Base-by-base conservation (phyloP, 768 basidiomycete species). In the Austroboletus festivus region DNA sequence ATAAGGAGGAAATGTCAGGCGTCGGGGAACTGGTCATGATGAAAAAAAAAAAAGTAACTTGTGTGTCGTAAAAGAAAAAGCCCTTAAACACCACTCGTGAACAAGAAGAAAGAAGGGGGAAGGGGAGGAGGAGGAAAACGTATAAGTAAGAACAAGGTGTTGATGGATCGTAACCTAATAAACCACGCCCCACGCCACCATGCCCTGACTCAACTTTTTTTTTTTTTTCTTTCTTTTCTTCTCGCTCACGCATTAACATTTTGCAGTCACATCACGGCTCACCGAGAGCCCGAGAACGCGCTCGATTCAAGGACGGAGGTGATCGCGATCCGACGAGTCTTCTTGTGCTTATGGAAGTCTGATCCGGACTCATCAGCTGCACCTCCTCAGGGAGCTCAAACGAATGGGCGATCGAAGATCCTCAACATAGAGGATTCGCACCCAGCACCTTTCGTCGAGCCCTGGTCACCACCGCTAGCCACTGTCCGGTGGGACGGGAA, bases 11-110 rank as follows among this genome's bases (percentile, higher is more conserved):
- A 59, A 92, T 80, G 73, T 90, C 87, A 55, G 89, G 88, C 34
- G 77, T 71, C 26, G 88, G 83, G 58, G 87, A 81, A 65, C 72
- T 83, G 61, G 86, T 85, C 88, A 91, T 91, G 79, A 82, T 78
- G 51, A 47, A 44, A 51, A 51, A 47, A 44, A 51, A 51, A 24
- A 41, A 54, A 50, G 48, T 38, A 48, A 50, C 4, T 50, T 48
- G 52, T 44, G 33, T 23, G 54, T 55, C 42, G n/a, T 38, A 43
- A 39, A n/a, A n/a, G n/a, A n/a, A n/a, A 50, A 48, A 46, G 46
- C 21, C 45, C 51, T 56, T 43, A 55, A 52, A 61, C 12, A 61
- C 56, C 59, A 56, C 56, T 68, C 68, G 70, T 69, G 47, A 61
- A 70, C 57, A 48, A 41, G 57, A 65, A 60, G 58, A 55, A 48